Evolutionary conservation across 257 asterid species (phyloP).

Genomic region (Solanum rostratum): DNA sequence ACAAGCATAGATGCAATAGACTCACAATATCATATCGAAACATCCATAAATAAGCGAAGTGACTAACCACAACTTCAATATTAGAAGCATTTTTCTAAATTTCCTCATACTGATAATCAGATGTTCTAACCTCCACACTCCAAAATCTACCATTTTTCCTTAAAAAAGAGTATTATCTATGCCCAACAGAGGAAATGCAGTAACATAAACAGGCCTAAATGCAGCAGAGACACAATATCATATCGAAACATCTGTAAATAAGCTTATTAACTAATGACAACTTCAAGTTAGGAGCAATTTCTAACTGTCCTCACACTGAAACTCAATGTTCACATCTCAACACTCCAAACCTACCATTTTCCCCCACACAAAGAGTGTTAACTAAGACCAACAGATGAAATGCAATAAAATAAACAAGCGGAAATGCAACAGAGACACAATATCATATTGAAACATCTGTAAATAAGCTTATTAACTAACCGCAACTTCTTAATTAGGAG

Average conservation of each 20-base stretch:
- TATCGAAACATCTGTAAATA: background rate
- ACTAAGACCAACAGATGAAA: background rate
- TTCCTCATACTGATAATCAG: background rate
- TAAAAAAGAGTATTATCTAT: background rate
- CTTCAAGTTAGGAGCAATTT: background rate
- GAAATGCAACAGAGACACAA: background rate
- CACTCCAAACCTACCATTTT: background rate
- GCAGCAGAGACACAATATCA: background rate
- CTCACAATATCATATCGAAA: background rate
- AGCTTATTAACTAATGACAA: background rate
- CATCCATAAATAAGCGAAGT: background rate
- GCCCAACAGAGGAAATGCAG: background rate
- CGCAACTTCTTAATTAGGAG: background rate
- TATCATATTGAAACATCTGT: too few relatives aligned
- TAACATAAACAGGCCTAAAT: background rate
- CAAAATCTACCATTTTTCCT: background rate
- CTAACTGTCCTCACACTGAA: background rate
- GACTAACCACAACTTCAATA: too few relatives aligned
- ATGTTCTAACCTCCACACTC: background rate
- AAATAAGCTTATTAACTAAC: background rate
- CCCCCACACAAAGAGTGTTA: background rate
- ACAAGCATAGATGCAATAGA: background rate
- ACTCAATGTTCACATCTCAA: background rate
- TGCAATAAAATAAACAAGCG: background rate
- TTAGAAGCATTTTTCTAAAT: background rate